Conservation (phyloP, 2,329 filamentous ascomycete genomes). For the Sphaerulina musiva region DNA sequence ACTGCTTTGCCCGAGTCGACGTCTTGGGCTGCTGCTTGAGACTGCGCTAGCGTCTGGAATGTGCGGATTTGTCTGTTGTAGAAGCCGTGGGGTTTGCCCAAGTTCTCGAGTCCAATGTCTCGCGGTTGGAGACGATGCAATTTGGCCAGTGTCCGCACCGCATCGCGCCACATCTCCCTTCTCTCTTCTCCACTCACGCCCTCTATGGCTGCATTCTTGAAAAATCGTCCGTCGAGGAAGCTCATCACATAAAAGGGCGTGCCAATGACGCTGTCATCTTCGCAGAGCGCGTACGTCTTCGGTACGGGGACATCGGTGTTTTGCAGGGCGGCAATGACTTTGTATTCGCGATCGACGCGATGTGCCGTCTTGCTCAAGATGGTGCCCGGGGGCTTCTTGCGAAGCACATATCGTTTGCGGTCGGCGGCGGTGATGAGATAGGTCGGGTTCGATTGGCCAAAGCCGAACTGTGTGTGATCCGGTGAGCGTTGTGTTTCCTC, state of each 20-base stretch:
- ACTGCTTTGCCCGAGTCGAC: constrained; percentile 69
- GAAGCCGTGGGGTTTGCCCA: constrained; percentile 69
- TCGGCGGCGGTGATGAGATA: constrained; percentile 76
- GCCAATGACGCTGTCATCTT: constrained; percentile 71
- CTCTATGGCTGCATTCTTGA: constrained; percentile 80
- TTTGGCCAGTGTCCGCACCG: constrained; percentile 72
- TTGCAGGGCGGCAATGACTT: constrained; percentile 76
- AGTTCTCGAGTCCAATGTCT: constrained; percentile 62
- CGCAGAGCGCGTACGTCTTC: constrained; percentile 74
- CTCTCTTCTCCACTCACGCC: constrained; percentile 62
- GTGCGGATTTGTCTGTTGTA: constrained; percentile 81
- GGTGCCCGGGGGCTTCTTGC: constrained; percentile 93
- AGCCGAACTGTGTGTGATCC: constrained; percentile 62
- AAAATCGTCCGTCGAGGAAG: constrained; percentile 87
- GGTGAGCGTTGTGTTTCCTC: background rate
- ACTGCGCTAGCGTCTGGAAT: constrained; percentile 68
- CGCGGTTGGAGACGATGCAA: constrained; percentile 69
- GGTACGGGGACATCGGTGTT: constrained; percentile 79
- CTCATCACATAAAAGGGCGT: constrained; percentile 97
- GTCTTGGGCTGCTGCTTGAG: constrained; percentile 69
- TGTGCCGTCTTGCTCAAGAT: constrained; percentile 90
- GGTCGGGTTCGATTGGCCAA: constrained; percentile 84
- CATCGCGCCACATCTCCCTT: constrained; percentile 76
- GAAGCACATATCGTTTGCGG: constrained; percentile 72
- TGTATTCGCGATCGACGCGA: constrained; percentile 91